Conservation (phyloP, 345 rosid species). For the Garcia nutans region DNA sequence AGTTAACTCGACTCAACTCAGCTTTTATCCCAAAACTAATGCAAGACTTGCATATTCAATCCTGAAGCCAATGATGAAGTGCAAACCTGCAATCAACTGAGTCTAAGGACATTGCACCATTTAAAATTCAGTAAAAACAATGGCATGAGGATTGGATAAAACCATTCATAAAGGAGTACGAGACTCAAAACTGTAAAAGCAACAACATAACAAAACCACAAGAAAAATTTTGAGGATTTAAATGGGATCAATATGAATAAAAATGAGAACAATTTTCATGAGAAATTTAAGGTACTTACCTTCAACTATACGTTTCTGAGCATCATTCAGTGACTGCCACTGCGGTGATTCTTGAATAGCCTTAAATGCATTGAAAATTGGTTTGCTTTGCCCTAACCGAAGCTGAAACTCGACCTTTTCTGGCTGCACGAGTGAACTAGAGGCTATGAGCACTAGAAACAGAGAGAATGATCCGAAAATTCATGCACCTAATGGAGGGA, state of each 20-base stretch:
- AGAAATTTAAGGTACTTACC: slow-evolving; percentile 37
- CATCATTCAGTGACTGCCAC: slow-evolving; percentile 60
- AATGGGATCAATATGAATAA: not conserved
- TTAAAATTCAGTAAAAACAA: not conserved
- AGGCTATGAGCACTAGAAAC: slow-evolving; percentile 17
- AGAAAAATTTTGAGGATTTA: not conserved
- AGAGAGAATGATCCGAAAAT: not conserved
- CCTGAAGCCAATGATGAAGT: not conserved
- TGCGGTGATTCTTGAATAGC: slow-evolving; percentile 68
- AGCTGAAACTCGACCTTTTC: slow-evolving; percentile 76
- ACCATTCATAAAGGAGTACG: not conserved
- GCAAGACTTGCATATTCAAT: not conserved
- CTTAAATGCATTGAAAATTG: slow-evolving; percentile 70
- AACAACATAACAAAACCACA: not conserved
- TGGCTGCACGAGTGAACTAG: slow-evolving; percentile 45
- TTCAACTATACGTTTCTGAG: slow-evolving; percentile 70
- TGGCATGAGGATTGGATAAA: not conserved
- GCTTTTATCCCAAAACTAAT: not conserved
- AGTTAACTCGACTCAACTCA: no score
- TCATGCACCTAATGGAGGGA: slow-evolving; percentile 47
- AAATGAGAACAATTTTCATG: not conserved
- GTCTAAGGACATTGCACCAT: slow-evolving; percentile 1
- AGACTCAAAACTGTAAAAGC: not conserved
- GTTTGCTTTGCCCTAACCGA: slow-evolving; percentile 74
- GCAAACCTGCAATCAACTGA: not conserved